A percentile compares a stretch with the other conserved stretches of the same genome.
Conservation (phyloP, 163 green algal genomes). For the Volvox carteri region DNA sequence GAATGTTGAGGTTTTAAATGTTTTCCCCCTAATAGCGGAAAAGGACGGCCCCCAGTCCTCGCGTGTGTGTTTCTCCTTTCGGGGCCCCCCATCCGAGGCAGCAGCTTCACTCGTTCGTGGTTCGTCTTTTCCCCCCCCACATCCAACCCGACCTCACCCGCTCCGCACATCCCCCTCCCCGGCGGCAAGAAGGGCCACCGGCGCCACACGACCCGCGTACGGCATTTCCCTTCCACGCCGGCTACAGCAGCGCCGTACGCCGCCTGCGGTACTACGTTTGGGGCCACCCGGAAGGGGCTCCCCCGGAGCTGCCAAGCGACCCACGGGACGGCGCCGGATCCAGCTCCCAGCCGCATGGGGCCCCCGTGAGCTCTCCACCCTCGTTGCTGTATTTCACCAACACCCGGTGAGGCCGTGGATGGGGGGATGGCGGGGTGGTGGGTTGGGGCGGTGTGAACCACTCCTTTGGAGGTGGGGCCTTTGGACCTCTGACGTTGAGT, state of each 20-base stretch:
- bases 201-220: slow-evolving; percentile 7
- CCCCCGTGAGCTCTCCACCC: background rate
- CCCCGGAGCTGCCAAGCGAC: background rate
- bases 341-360: no score
- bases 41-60: no score
- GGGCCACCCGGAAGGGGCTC: background rate
- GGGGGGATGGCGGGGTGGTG: background rate
- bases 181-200: background rate
- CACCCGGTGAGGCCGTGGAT: slow-evolving; percentile 5
- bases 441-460: background rate
- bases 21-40: no score
- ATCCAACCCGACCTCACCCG: no score
- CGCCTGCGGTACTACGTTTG: slow-evolving; percentile 59
- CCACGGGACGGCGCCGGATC: background rate
- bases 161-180: no score
- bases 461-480: no score
- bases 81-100: no score
- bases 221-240: slow-evolving; percentile 54
- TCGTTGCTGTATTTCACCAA: slow-evolving; percentile 51
- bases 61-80: no score
- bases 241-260: background rate
- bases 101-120: no score
- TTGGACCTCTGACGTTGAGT: background rate
- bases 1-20: no score
- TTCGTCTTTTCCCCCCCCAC: no score